These are phyloP conservation scores for Salix caprea DNA, from an alignment of 345 rosid genomes.

Conservation along the genomic window DNA sequence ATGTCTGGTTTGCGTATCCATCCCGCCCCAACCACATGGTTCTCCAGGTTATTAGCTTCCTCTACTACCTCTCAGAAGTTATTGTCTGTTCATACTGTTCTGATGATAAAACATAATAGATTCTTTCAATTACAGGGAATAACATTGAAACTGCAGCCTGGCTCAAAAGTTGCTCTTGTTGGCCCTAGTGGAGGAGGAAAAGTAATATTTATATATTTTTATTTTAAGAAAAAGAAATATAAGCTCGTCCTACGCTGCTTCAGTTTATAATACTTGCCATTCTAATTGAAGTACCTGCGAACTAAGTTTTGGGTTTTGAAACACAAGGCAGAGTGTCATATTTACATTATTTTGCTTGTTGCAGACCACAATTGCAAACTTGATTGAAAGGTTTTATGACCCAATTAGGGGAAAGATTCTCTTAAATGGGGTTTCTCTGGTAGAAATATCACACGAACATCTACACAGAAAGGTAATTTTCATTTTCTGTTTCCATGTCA, in stretches of 20 bases:
- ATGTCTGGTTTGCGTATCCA: slow-evolving; percentile 96
- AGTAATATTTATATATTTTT: slow-evolving; percentile 32
- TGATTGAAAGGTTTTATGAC: slow-evolving; percentile 89
- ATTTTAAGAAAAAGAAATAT: background rate
- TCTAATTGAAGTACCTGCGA: background rate
- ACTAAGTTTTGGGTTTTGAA: background rate
- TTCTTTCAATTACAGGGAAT: slow-evolving; percentile 58
- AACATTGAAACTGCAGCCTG: slow-evolving; percentile 71
- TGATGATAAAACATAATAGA: background rate
- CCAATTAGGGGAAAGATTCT: slow-evolving; percentile 74
- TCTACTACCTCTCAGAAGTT: background rate
- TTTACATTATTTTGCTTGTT: slow-evolving; percentile 2
- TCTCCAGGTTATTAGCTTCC: slow-evolving; percentile 56
- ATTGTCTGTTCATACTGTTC: background rate
- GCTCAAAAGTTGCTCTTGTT: slow-evolving; percentile 87
- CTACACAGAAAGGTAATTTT: slow-evolving; percentile 66
- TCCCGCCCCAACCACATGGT: slow-evolving; percentile 91
- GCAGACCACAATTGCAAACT: slow-evolving; percentile 93
- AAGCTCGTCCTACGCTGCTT: background rate
- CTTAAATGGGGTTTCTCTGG: slow-evolving; percentile 73
- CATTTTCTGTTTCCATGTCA: background rate
- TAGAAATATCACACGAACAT: slow-evolving; percentile 72
- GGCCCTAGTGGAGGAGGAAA: slow-evolving; percentile 99
- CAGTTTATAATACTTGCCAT: too few species aligned
- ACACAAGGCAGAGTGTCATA: background rate